Conservation (phyloP, 139 green algal genomes). For the Auxenochlorella protothecoides region DNA sequence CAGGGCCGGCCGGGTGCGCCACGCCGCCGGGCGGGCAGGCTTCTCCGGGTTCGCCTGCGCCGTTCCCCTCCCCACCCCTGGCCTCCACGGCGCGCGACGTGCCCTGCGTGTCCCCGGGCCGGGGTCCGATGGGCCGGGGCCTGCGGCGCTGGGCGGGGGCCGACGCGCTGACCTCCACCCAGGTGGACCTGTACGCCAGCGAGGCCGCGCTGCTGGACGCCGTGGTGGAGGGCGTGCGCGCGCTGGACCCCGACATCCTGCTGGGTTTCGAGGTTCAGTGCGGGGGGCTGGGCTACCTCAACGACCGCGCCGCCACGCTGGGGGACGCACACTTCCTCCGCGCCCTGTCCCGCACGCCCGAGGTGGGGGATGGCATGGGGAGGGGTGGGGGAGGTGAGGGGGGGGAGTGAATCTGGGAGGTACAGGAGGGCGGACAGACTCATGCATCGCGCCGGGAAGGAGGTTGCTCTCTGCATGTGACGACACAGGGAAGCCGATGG, state of each 20-base stretch:
- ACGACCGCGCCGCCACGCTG: slow-evolving; percentile 50
- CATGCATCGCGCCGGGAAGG: too few relatives aligned
- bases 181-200: slow-evolving; percentile 35
- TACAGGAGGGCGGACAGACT: too few relatives aligned
- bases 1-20: too few relatives aligned
- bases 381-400: background rate
- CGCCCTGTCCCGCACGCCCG: slow-evolving; percentile 44
- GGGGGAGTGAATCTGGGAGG: background rate
- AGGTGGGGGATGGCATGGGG: background rate
- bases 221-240: slow-evolving; percentile 42
- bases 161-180: background rate
- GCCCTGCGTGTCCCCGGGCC: too few relatives aligned
- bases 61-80: background rate
- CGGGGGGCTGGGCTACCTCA: slow-evolving; percentile 75
- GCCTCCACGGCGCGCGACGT: too few relatives aligned
- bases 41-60: background rate
- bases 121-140: too few relatives aligned
- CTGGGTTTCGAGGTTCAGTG: slow-evolving; percentile 84
- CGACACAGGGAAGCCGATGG: too few relatives aligned
- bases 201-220: slow-evolving; percentile 60
- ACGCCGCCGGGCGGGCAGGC: background rate
- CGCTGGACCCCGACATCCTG: slow-evolving; percentile 86
- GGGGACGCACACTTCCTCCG: slow-evolving; percentile 43
- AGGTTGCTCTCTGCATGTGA: too few relatives aligned
- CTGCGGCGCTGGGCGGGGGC: too few relatives aligned